phyloP scores from a whole-genome alignment of 257 asterid species.

The Salvia rosmarinus region DNA sequence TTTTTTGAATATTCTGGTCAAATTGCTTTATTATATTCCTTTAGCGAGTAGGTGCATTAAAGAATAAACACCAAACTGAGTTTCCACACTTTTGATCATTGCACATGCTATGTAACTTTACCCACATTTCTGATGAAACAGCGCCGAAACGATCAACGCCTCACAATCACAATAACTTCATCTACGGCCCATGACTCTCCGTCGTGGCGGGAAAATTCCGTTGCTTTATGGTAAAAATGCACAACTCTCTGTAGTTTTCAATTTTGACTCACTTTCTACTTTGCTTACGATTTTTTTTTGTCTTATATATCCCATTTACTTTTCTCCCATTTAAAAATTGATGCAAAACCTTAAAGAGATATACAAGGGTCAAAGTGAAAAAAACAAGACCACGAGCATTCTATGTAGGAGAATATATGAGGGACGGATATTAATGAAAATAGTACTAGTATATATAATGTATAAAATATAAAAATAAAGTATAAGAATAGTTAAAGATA shows the following conservation, averaged over 20 bases:
- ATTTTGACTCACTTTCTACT: too few species aligned
- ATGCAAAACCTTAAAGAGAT: neutral
- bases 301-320: too few species aligned
- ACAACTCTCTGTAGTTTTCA: neutral
- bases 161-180: neutral
- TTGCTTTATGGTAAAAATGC: neutral
- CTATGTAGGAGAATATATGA: too few species aligned
- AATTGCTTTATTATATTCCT: neutral
- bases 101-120: slow-evolving; percentile 33
- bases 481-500: neutral
- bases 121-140: too few species aligned
- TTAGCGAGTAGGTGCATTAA: neutral
- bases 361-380: neutral
- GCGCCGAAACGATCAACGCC: slow-evolving; percentile 34
- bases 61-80: slow-evolving; percentile 3
- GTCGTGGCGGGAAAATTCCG: neutral
- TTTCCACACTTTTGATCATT: slow-evolving; percentile 18
- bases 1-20: neutral
- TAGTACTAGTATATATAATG: neutral
- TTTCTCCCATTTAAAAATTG: too few species aligned
- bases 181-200: slow-evolving; percentile 8
- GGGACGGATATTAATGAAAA: too few species aligned
- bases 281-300: too few species aligned
- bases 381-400: too few species aligned
- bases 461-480: neutral